A percentile compares a stretch with the other conserved stretches of the same genome.
Conservation (phyloP, 257 asterid genomes). For the Solanum arcanum region DNA sequence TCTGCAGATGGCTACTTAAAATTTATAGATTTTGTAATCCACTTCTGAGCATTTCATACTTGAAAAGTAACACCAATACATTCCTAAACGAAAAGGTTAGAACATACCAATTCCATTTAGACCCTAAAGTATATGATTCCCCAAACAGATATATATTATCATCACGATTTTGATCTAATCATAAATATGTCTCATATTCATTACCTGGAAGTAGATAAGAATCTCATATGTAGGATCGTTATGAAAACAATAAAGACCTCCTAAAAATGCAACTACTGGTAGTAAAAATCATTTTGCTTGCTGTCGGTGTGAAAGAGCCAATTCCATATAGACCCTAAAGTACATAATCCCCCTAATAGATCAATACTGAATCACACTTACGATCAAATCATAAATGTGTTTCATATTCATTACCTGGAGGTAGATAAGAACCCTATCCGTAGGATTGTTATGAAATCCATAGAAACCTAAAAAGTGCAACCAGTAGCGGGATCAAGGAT, state of each 20-base stretch:
- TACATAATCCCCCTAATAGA: background rate
- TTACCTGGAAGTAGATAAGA: background rate
- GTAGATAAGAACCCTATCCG: background rate
- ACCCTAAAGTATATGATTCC: background rate
- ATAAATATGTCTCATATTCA: background rate
- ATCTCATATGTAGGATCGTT: background rate
- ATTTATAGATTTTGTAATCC: background rate
- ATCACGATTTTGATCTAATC: background rate
- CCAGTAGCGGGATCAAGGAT: background rate
- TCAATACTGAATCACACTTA: background rate
- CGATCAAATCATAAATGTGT: background rate
- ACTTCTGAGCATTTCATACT: background rate
- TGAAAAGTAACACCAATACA: background rate
- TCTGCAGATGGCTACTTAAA: background rate
- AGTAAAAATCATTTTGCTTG: background rate
- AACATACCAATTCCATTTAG: background rate
- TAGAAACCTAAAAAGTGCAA: background rate
- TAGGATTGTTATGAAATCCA: background rate
- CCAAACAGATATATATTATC: background rate
- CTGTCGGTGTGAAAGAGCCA: background rate
- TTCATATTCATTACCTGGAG: background rate
- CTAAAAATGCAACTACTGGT: background rate
- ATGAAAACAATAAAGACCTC: background rate
- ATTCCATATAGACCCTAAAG: background rate
- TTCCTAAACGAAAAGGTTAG: background rate